Evolutionary conservation across 306 rosid genomes (phyloP), one percentile per base, ranked within the genome.

Genomic region (Corylus avellana): DNA sequence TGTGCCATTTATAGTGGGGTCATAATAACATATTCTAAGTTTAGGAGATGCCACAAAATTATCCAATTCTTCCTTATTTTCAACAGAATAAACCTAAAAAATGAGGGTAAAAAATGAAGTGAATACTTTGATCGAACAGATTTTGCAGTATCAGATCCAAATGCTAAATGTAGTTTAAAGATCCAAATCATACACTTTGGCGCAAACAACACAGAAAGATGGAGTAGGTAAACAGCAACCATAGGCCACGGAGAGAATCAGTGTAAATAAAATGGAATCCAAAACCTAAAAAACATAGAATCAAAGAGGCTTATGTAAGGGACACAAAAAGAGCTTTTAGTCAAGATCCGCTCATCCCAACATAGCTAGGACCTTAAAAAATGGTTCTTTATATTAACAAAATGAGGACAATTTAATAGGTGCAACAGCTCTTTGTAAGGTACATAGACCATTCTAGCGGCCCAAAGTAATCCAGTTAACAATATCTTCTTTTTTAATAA

Each of bases 21-120:
- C 85, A 81, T 91, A 92, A 79, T 46, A 16, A 82, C 88, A 74
- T 49, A 92, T 59, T 42, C 2, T 81, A 77, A 95, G 73, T 12
- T 27, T 14, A 22, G 98, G 92, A 78, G 91, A 66, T 76, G 88
- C 83, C 73, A 95, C 98, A 87, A 85, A 89, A 69, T 67, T 22
- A 13, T 91, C 83, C 89, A 95, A 82, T 78, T 88, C 97, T 59
- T 75, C 48, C 82, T 78, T 72, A 42, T 80, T 86, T 72, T 72
- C 84, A 83, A 92, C 92, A 16, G 98, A 1, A 81, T 90, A 91
- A 73, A 95, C 96, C 98, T 95, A 81, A 61, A 79, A 86, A 59
- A 85, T 49, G 59, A 67, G 58, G 56, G 53, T 32, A 80, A 57
- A 67, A 12, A 56, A 74, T 82, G 50, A 49, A 39, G 64, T 56